Percentiles rank a stretch among this genome's conserved stretches.
Conservation (phyloP, 495 filamentous ascomycete genomes). For the Penicillium psychrofluorescens region DNA sequence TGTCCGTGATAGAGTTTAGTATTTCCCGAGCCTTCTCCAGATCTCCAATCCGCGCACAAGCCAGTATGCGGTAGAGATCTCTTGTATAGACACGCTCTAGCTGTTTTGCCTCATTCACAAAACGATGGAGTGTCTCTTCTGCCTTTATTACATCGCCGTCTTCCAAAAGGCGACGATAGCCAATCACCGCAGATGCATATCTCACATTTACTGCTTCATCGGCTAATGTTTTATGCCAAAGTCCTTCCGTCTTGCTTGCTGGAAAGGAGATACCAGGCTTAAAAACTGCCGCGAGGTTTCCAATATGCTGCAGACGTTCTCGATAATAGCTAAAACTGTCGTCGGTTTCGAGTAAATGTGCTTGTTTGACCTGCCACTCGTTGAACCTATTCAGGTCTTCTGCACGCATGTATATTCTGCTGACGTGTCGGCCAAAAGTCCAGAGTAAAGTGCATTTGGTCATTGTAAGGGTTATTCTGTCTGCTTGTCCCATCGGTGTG, state of each 20-base stretch:
- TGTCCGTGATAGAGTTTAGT: conserved; percentile 13
- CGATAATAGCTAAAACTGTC: conserved; percentile 2
- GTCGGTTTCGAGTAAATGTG: conserved; percentile 5
- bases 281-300: not conserved
- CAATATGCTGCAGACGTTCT: not conserved
- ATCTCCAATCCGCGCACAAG: conserved; percentile 14
- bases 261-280: not conserved
- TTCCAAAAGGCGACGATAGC: conserved; percentile 4
- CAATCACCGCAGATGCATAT: conserved; percentile 3
- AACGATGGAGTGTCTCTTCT: conserved; percentile 7
- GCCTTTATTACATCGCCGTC: conserved; percentile 11
- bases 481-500: not conserved
- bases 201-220: conserved; percentile 4
- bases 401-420: not conserved
- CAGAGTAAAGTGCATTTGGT: conserved; percentile 5
- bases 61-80: conserved; percentile 15
- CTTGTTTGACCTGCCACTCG: conserved; percentile 2
- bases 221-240: conserved; percentile 5
- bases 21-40: conserved; percentile 5
- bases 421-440: conserved; percentile 1
- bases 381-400: conserved; percentile 6
- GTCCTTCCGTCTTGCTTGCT: not conserved
- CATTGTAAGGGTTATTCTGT: not conserved
- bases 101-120: conserved; percentile 1
- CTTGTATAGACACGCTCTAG: conserved; percentile 4